A percentile compares a stretch with the other conserved stretches of the same genome.
phyloP scores from a whole-genome alignment of 2,329 filamentous ascomycete genomes.

The Pseudocercospora ulei region DNA sequence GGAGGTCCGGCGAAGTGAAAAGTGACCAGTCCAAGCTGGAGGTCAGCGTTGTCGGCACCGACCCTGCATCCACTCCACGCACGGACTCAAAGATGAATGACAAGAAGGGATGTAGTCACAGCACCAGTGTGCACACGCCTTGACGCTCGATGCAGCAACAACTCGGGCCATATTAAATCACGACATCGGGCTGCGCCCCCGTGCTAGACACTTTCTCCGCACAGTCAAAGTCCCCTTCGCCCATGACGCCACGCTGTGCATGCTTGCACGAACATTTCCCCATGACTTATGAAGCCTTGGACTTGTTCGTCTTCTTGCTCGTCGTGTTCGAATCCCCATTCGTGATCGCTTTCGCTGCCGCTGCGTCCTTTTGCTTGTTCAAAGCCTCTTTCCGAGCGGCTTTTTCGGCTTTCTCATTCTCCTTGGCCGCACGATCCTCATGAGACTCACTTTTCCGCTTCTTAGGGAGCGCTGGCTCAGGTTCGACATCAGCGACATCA shows the following conservation, averaged over 20 bases:
- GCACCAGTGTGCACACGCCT: slow-evolving; percentile 2
- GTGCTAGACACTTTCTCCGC: not conserved
- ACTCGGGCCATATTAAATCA: too few species aligned
- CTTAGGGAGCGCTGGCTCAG: slow-evolving; percentile 22
- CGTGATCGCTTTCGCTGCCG: slow-evolving; percentile 10
- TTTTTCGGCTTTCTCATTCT: slow-evolving; percentile 23
- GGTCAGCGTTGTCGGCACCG: too few species aligned
- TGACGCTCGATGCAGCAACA: too few species aligned
- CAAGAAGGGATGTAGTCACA: not conserved
- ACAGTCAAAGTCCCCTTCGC: not conserved
- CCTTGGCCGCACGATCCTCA: slow-evolving; percentile 21
- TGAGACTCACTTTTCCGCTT: slow-evolving; percentile 27
- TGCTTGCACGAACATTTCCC: too few species aligned
- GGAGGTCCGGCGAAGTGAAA: too few species aligned
- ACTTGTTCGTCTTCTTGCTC: slow-evolving; percentile 12
- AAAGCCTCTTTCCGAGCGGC: slow-evolving; percentile 25
- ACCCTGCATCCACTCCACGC: not conserved
- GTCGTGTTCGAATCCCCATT: slow-evolving; percentile 16
- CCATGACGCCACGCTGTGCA: slow-evolving; percentile 14
- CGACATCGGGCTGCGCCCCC: too few species aligned
- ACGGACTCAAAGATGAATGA: slow-evolving; percentile 1
- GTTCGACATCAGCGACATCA: slow-evolving; percentile 18
- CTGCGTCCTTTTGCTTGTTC: slow-evolving; percentile 27
- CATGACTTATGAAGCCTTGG: slow-evolving; percentile 3
- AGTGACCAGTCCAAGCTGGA: too few species aligned